These are phyloP conservation scores for Trametes villosa DNA, from an alignment of 768 basidiomycete genomes.

Conservation along the genomic window DNA sequence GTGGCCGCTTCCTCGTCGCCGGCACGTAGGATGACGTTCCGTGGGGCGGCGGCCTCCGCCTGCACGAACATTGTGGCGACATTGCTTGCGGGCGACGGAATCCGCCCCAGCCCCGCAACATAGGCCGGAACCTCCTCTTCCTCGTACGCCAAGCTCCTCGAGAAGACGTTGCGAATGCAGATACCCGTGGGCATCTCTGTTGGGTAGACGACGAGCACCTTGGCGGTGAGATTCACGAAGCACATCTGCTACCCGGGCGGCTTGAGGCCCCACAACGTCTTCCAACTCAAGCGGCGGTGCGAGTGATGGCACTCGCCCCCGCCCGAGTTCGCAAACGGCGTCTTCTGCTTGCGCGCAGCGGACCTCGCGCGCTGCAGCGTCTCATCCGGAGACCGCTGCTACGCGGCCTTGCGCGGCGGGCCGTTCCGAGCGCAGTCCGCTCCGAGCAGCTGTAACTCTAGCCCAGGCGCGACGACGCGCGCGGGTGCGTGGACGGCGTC, in stretches of 20 bases:
- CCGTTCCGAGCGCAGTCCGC: conserved; percentile 59
- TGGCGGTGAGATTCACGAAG: conserved; percentile 65
- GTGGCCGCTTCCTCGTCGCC: conserved; percentile 24
- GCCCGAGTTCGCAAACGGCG: conserved; percentile 65
- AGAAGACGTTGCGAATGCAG: conserved; percentile 85
- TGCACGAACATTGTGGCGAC: conserved; percentile 18
- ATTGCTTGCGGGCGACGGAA: conserved; percentile 35
- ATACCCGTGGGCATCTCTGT: conserved; percentile 37
- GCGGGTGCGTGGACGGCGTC: conserved; percentile 77
- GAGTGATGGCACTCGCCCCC: conserved; percentile 43
- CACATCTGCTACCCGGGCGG: conserved; percentile 83
- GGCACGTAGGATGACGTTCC: conserved; percentile 8
- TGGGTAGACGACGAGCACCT: conserved; percentile 76
- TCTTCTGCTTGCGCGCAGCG: conserved; percentile 80
- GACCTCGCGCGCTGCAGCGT: conserved; percentile 61
- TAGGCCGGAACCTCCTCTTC: conserved; percentile 78
- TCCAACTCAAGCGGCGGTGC: conserved; percentile 78
- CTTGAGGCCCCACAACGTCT: conserved; percentile 86
- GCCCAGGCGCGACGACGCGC: conserved; percentile 73
- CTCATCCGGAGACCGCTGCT: conserved; percentile 54
- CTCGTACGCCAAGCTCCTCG: conserved; percentile 86
- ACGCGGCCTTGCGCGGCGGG: conserved; percentile 63
- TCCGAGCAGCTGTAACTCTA: conserved; percentile 81
- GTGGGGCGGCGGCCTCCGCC: conserved; percentile 23
- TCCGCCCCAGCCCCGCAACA: conserved; percentile 79